Percentiles rank a stretch among this genome's conserved stretches.
Conservation (phyloP, 1,284 basidiomycete species). For the Schizopora paradoxa region DNA sequence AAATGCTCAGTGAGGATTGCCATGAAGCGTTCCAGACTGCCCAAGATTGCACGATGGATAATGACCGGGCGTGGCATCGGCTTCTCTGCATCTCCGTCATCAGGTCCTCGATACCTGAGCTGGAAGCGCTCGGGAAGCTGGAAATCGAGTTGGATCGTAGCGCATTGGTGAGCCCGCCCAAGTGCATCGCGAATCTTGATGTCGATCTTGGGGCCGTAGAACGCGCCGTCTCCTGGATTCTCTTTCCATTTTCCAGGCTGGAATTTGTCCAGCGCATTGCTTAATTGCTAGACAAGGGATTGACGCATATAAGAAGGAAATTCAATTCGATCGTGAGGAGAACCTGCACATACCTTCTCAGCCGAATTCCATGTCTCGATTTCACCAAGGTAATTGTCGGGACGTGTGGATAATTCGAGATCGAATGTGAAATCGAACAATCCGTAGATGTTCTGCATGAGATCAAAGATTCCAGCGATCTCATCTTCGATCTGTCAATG, state of each 20-base stretch:
- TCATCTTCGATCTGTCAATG: constrained; percentile 79
- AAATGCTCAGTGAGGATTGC: constrained; percentile 98
- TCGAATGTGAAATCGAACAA: constrained; percentile 98
- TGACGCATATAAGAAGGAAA: constrained; percentile 4
- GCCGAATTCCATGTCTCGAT: constrained; percentile 89
- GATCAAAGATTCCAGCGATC: constrained; percentile 86
- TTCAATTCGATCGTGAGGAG: constrained; percentile 1
- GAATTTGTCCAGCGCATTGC: constrained; percentile 78
- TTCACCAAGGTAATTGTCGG: constrained; percentile 90
- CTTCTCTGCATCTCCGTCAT: constrained; percentile 53
- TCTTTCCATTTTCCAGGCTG: constrained; percentile 91
- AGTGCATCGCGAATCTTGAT: constrained; percentile 95
- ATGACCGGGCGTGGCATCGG: constrained; percentile 84
- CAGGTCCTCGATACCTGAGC: constrained; percentile 82
- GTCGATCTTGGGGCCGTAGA: constrained; percentile 97
- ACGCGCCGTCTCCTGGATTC: constrained; percentile 96
- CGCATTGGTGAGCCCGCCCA: constrained; percentile 93
- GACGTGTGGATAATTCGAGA: constrained; percentile 93
- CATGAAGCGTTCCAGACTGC: constrained; percentile 93
- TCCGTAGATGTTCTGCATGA: constrained; percentile 92
- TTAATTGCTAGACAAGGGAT: constrained; percentile 61
- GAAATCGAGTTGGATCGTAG: constrained; percentile 99
- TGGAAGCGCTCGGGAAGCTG: constrained; percentile 98
- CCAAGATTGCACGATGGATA: constrained; percentile 96
- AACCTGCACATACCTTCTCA: constrained; percentile 53